Conservation (phyloP, 257 asterid genomes). For the Solanum pennellii region DNA sequence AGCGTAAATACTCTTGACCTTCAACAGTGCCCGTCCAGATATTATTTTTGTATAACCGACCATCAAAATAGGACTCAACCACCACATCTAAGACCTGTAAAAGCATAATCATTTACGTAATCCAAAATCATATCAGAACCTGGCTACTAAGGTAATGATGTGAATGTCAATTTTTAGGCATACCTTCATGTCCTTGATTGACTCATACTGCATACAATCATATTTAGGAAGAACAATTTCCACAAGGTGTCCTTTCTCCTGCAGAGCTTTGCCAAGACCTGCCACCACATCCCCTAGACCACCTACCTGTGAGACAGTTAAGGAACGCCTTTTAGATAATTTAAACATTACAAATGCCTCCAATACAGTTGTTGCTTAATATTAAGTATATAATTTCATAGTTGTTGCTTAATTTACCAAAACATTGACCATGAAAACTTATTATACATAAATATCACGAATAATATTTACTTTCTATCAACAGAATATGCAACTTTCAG, state of each 20-base stretch:
- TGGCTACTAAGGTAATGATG: not conserved
- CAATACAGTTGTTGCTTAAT: not conserved
- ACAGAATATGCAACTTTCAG: not conserved
- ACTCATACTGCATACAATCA: conserved; percentile 79
- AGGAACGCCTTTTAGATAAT: not conserved
- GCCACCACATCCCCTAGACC: conserved; percentile 97
- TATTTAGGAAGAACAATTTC: conserved; percentile 88
- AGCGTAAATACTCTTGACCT: conserved; percentile 32
- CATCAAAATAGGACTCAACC: conserved; percentile 89
- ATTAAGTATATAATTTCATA: not conserved
- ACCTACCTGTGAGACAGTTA: conserved; percentile 56
- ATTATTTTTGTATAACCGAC: conserved; percentile 62
- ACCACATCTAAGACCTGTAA: conserved; percentile 76
- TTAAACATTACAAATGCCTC: not conserved
- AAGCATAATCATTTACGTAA: conserved; percentile 3
- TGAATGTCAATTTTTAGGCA: not conserved
- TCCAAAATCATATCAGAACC: not conserved
- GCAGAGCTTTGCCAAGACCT: conserved; percentile 91
- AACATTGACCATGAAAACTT: not conserved
- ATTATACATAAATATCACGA: not conserved
- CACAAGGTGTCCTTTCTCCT: conserved; percentile 89
- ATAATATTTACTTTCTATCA: not conserved
- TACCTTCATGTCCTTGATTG: conserved; percentile 62
- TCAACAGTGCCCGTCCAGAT: conserved; percentile 96
- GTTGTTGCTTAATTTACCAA: not conserved